A percentile compares a stretch with the other conserved stretches of the same genome.
phyloP scores from a whole-genome alignment of 2,329 filamentous ascomycete genomes.

The Penicillium sumatraense region DNA sequence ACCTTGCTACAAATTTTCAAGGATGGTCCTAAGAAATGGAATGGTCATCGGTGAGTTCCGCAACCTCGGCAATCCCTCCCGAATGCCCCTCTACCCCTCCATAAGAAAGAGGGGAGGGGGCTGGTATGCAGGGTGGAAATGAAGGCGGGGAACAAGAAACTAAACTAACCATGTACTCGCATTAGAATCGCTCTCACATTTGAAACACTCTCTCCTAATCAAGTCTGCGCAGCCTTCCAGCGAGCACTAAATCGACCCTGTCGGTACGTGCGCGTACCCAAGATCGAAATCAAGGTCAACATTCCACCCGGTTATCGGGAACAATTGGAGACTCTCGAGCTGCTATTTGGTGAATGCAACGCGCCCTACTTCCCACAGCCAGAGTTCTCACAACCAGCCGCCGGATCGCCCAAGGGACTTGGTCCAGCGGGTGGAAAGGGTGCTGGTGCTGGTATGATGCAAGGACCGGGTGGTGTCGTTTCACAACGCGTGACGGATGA shows the following conservation, averaged over 20 bases:
- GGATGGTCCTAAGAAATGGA: constrained; percentile 85
- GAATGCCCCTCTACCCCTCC: not conserved
- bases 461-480: constrained; percentile 57
- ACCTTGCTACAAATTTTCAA: constrained; percentile 94
- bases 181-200: constrained; percentile 83
- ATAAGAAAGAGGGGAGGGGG: not conserved
- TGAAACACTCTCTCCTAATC: constrained; percentile 80
- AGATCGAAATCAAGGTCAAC: constrained; percentile 80
- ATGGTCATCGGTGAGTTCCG: constrained; percentile 65
- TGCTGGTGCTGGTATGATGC: constrained; percentile 52
- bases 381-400: constrained; percentile 52
- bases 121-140: not conserved
- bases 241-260: constrained; percentile 78
- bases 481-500: constrained; percentile 73
- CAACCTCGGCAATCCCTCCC: not conserved
- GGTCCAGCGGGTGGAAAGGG: constrained; percentile 45
- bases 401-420: constrained; percentile 43
- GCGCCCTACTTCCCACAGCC: constrained; percentile 69
- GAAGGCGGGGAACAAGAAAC: not conserved
- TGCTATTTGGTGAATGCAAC: constrained; percentile 62
- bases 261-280: constrained; percentile 72
- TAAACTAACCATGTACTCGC: constrained; percentile 15
- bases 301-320: constrained; percentile 87
- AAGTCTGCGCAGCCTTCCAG: constrained; percentile 81
- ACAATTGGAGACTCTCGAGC: constrained; percentile 72